Conservation (phyloP, 139 green algal species). For the Chlamydomonas incerta region DNA sequence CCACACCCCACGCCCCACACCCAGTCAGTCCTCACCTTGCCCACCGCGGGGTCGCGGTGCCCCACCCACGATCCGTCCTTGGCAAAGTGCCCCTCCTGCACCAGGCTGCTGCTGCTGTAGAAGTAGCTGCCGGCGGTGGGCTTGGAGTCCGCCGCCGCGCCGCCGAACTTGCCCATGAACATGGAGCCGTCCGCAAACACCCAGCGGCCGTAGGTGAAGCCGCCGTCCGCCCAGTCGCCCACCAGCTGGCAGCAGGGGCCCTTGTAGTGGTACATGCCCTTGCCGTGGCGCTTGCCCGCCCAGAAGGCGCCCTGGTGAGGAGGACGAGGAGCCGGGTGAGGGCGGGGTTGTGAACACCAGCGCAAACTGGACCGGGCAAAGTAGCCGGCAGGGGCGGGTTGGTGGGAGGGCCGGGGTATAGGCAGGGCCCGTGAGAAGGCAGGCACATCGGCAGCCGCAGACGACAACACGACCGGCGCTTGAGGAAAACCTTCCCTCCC, state of each 20-base stretch:
- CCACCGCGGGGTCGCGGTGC: slow-evolving; percentile 14
- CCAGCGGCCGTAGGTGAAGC: slow-evolving; percentile 54
- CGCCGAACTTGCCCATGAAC: slow-evolving; percentile 50
- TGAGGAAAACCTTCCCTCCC: too few species aligned
- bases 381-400: too few species aligned
- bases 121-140: slow-evolving; percentile 33
- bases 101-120: slow-evolving; percentile 18
- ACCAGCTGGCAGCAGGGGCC: slow-evolving; percentile 56
- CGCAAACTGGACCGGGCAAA: too few species aligned
- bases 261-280: slow-evolving; percentile 66
- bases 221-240: slow-evolving; percentile 56
- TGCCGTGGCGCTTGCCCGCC: slow-evolving; percentile 55
- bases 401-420: too few species aligned
- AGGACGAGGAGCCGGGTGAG: background rate
- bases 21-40: slow-evolving; percentile 12
- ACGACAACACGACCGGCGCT: too few species aligned
- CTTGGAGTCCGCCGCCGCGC: background rate
- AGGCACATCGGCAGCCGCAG: too few species aligned
- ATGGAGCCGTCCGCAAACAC: slow-evolving; percentile 58
- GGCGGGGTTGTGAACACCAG: background rate
- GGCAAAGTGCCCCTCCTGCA: slow-evolving; percentile 40
- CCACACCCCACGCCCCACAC: background rate
- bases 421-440: too few species aligned
- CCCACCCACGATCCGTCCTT: slow-evolving; percentile 34
- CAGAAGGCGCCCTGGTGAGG: slow-evolving; percentile 55